Evolutionary conservation across 805 yeast genomes (phyloP), one percentile per base, ranked within the genome.

Genomic region (Saccharomyces jurei): DNA sequence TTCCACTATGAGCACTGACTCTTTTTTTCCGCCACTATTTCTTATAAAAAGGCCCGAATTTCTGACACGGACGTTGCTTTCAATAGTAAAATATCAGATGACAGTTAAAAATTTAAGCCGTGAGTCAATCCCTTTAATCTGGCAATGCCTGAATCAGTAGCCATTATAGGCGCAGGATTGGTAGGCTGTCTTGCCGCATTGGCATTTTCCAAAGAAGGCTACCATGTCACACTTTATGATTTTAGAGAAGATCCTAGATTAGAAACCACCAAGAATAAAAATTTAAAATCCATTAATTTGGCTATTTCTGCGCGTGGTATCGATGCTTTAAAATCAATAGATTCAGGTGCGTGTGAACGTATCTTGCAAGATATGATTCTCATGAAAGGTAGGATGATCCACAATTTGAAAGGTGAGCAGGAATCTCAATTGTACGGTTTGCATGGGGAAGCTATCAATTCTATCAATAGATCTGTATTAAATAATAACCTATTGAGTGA

Each of bases 341-440:
- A 86, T 64, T 66, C 71, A 0, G 77, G 72, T 13, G 74, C 89
- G 74, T 81, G 86, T 11, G 68, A 72, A 0, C 64, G 82, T 27
- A 77, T 89, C 1, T 63, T 86, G 57, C 70, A 74, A 31, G 79
- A 80, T 46, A 79, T 87, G 26, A 85, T 88, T 27, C 97, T 97
- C 2, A 87, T 91, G 92, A 72, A 79, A 46, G 97, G 96, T 1
- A 75, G 97, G 47, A 89, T 90, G 97, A 83, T 91, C 55, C 97
- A 91, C 68, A 85, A 84, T 58, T 50, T 71, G 13, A 62, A 75
- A 11, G 96, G 95, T 0, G 68, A 70, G 22, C 84, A 82, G 65
- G 82, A 79, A 58, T 75, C 86, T 30, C 96, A 90, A 63, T 60
- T 74, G 48, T 91, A 91, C 68, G 97, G 96, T 4, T 72, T 89